A percentile compares a stretch with the other conserved stretches of the same genome.
Evolutionary conservation across 1,284 basidiomycete species (phyloP).

Genomic region (Wolfiporia cocos): DNA sequence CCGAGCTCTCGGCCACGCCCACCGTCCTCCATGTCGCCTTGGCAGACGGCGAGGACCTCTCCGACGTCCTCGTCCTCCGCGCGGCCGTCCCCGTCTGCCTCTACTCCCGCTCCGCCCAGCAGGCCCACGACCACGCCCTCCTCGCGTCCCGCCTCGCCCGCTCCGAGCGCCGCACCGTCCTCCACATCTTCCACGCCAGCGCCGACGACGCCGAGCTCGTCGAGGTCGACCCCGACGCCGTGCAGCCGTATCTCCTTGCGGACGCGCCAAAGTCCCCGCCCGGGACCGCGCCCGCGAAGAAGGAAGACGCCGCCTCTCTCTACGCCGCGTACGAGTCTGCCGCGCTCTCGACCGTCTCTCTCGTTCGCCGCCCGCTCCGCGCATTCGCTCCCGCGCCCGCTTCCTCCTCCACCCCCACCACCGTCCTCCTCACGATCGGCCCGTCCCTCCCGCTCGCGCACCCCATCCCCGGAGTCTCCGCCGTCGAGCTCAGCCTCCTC

Average conservation of each 20-base stretch:
- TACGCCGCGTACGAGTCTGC: conserved; percentile 59
- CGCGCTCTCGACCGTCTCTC: conserved; percentile 53
- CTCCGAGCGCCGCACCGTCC: conserved; percentile 55
- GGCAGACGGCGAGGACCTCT: conserved; percentile 40
- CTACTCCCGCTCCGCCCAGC: conserved; percentile 55
- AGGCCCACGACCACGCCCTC: conserved; percentile 70
- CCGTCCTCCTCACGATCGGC: conserved; percentile 70
- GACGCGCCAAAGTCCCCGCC: conserved; percentile 19
- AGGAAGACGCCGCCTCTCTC: conserved; percentile 24
- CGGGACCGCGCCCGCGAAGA: conserved; percentile 6
- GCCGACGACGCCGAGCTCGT: conserved; percentile 26
- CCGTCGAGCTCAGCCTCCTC: conserved; percentile 66
- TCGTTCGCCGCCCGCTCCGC: conserved; percentile 56
- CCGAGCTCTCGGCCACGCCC: conserved; percentile 46
- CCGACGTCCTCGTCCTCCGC: conserved; percentile 51
- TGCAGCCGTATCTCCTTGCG: conserved; percentile 48
- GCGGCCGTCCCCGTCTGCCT: conserved; percentile 55
- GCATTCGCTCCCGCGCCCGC: conserved; percentile 43
- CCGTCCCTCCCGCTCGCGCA: conserved; percentile 34
- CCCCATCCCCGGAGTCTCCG: conserved; percentile 58
- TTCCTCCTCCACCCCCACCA: conserved; percentile 48
- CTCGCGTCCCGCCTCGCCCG: conserved; percentile 66
- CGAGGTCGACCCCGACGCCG: conserved; percentile 50
- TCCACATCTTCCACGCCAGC: conserved; percentile 71
- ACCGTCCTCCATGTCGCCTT: conserved; percentile 56